Conservation (phyloP, 352 stramenopile species). For the Globisporangium iwayamae region DNA sequence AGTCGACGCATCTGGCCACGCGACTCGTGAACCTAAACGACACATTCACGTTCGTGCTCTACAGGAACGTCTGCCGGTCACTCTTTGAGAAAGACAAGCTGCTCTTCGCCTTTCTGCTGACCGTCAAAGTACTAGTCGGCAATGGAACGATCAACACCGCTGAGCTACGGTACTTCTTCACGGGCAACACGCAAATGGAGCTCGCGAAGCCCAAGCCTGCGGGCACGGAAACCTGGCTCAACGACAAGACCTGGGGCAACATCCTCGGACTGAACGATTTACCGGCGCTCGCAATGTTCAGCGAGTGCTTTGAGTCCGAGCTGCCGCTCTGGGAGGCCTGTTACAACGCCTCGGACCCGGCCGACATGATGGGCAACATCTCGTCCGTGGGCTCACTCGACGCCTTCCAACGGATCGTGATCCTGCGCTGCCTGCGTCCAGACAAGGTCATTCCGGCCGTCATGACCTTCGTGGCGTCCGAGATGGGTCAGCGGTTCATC, state of each 20-base stretch:
- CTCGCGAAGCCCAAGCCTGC: conserved; percentile 69
- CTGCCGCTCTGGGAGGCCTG: conserved; percentile 54
- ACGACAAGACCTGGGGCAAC: conserved; percentile 90
- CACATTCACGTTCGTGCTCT: conserved; percentile 94
- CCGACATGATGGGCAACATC: conserved; percentile 56
- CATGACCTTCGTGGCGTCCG: conserved; percentile 87
- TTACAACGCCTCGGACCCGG: conserved; percentile 88
- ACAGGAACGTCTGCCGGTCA: conserved; percentile 94
- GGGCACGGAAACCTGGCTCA: conserved; percentile 63
- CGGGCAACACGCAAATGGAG: conserved; percentile 91
- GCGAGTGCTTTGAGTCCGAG: conserved; percentile 48
- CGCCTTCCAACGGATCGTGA: conserved; percentile 87
- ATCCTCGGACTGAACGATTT: conserved; percentile 72
- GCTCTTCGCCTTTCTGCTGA: conserved; percentile 93
- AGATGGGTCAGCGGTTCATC: conserved; percentile 91
- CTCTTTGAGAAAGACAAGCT: conserved; percentile 97
- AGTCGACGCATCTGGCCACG: conserved; percentile 64
- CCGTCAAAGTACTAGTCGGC: conserved; percentile 90
- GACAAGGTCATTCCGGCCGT: conserved; percentile 92
- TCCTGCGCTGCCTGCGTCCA: conserved; percentile 89
- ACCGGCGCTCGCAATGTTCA: conserved; percentile 47
- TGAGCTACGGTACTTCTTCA: conserved; percentile 91
- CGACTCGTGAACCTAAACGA: conserved; percentile 90
- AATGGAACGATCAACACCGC: conserved; percentile 66
- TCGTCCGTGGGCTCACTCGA: conserved; percentile 60